These are phyloP conservation scores for Candida lessepsii DNA, from an alignment of 805 yeast species.

Conservation along the genomic window DNA sequence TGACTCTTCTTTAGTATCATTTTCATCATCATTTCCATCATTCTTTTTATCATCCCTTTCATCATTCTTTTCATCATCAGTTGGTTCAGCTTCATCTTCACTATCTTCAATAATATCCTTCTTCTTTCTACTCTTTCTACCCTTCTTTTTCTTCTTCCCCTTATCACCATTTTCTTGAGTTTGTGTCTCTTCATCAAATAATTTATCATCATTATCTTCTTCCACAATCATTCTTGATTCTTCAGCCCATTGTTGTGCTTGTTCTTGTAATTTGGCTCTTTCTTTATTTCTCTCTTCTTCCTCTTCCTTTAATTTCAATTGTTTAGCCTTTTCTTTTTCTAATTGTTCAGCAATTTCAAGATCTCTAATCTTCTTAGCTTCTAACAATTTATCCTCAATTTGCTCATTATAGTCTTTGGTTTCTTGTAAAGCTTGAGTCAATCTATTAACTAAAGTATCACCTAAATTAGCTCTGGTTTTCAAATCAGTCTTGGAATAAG, in stretches of 20 bases:
- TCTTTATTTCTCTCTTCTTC: conserved; percentile 48
- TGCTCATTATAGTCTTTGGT: conserved; percentile 66
- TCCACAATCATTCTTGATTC: conserved; percentile 36
- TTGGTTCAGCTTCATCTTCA: conserved; percentile 21
- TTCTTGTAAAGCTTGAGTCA: conserved; percentile 67
- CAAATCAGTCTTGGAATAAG: conserved; percentile 76
- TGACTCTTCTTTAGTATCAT: conserved; percentile 10
- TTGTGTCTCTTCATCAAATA: conserved; percentile 36
- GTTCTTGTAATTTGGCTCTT: conserved; percentile 48
- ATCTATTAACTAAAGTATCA: conserved; percentile 68
- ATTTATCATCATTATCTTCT: conserved; percentile 36
- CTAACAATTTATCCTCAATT: conserved; percentile 60
- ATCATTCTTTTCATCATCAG: background rate
- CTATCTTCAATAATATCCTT: conserved; percentile 35
- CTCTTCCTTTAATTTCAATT: conserved; percentile 43
- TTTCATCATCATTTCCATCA: no score
- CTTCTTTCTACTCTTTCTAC: conserved; percentile 24
- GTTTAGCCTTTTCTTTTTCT: conserved; percentile 38
- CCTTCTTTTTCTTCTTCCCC: conserved; percentile 28
- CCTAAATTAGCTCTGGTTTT: conserved; percentile 88
- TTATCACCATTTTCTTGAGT: no score
- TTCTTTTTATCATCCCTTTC: background rate
- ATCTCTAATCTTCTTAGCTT: conserved; percentile 66
- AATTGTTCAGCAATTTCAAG: conserved; percentile 47
- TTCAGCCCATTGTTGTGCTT: conserved; percentile 50